Conservation (phyloP, 352 stramenopile species). For the Paralagenidium karlingii region DNA sequence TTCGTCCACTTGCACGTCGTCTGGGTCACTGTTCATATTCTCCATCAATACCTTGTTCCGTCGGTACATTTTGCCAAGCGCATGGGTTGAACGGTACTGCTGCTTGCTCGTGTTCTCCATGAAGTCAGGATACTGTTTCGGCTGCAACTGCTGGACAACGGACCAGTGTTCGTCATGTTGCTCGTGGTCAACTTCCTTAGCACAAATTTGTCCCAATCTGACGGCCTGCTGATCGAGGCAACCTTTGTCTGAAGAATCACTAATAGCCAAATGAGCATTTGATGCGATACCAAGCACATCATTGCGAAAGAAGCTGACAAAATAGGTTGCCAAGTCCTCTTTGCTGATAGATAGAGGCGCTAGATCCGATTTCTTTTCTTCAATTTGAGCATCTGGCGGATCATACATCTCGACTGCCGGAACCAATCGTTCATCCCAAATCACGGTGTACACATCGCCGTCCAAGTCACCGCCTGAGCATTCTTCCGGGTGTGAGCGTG, state of each 20-base stretch:
- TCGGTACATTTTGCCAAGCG: conserved; percentile 65
- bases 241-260: conserved; percentile 26
- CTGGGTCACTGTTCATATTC: conserved; percentile 18
- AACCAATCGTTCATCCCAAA: conserved; percentile 70
- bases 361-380: conserved; percentile 12
- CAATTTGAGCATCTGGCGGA: conserved; percentile 10
- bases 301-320: conserved; percentile 50
- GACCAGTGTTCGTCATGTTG: conserved; percentile 37
- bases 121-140: conserved; percentile 64
- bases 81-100: conserved; percentile 51
- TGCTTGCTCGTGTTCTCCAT: conserved; percentile 61
- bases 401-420: conserved; percentile 22
- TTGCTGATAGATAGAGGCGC: neutral
- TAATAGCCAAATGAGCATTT: conserved; percentile 62
- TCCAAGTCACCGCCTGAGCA: conserved; percentile 74
- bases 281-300: conserved; percentile 67
- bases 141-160: conserved; percentile 29
- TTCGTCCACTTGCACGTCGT: conserved; percentile 19
- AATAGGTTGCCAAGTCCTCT: conserved; percentile 52
- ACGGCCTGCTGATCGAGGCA: conserved; percentile 34
- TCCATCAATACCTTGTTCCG: conserved; percentile 37
- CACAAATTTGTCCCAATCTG: conserved; percentile 49
- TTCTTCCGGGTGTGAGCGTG: conserved; percentile 59
- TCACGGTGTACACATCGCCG: conserved; percentile 67
- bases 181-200: conserved; percentile 56